Base-by-base conservation (phyloP, 208 protist genomes). In the Herpetomonas muscarum region DNA sequence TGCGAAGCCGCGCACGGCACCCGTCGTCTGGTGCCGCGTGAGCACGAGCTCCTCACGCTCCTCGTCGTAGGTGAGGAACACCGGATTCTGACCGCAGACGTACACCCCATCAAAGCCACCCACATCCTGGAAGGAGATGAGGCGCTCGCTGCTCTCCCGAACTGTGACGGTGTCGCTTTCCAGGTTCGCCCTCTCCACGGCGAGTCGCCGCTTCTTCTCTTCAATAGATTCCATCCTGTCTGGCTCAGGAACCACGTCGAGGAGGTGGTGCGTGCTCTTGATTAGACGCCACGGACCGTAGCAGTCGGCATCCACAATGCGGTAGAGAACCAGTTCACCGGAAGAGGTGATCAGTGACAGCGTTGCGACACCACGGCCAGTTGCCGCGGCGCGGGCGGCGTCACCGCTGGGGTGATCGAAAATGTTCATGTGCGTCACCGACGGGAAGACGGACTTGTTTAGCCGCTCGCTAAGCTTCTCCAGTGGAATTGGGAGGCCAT, bases 161-260 rank as follows among this genome's bases (percentile, higher is more conserved):
- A 79, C 71, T 25, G 76, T 61, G 48, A 81, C 65, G 15, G 82
- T 88, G 44, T 86, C 78, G 51, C 74, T 75, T 37, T 78, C 67
- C 59, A 85, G 61, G 28, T 67, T 70, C 7, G 61, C 61, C 36
- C 79, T 66, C 47, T 94, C 85, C 48, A 72, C 56, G 39, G 78
- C 55, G 19, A 89, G 66, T 0, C 82, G 79, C 34, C 61, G 61
- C 57, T 82, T 85, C 55, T 81, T 86, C n/a, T 62, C 67, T 67
- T 88, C 80, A 49, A 94, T 81, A 2, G 84, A 79, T 56, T 92
- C 88, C 21, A 92, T 73, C 28, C 81, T 50, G 50, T 94, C 88
- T 26, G 61, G 59, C 50, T 90, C 78, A 2, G 78, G 73, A 37
- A 73, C 62, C 10, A 78, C 67, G 61, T 95, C 83, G n/a, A 93